Percentiles rank a stretch among this genome's conserved stretches.
phyloP scores from a whole-genome alignment of 2,329 filamentous ascomycete species.

The Pseudonectria foliicola region DNA sequence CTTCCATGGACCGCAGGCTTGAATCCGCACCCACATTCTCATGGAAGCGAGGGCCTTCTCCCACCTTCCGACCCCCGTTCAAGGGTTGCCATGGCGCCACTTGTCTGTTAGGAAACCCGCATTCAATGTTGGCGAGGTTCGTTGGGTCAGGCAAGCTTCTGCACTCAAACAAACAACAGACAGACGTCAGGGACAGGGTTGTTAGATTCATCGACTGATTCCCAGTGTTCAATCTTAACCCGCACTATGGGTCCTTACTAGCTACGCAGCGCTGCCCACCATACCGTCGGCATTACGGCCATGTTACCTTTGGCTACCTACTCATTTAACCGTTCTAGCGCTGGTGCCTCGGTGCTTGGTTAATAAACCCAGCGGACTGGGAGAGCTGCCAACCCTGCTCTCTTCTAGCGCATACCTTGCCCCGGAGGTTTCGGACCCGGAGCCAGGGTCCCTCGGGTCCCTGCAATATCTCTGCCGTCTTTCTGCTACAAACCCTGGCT shows the following conservation, averaged over 20 bases:
- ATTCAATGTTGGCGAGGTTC: neutral
- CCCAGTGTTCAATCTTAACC: too few species aligned
- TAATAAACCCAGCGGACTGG: conserved; percentile 14
- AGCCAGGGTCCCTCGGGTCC: conserved; percentile 7
- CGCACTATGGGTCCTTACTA: too few species aligned
- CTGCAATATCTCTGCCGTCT: conserved; percentile 12
- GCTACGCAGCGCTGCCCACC: too few species aligned
- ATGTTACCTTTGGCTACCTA: conserved; percentile 9
- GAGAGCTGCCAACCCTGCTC: conserved; percentile 10
- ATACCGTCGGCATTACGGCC: conserved; percentile 4
- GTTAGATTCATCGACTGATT: too few species aligned
- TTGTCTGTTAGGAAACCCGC: conserved; percentile 4
- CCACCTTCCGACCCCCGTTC: too few species aligned
- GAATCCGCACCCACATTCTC: too few species aligned
- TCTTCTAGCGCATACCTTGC: conserved; percentile 9
- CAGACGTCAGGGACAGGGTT: neutral
- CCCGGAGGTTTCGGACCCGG: conserved; percentile 7
- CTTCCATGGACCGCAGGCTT: too few species aligned
- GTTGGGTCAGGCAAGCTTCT: neutral
- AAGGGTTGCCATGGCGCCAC: conserved; percentile 2
- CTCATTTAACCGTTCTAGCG: conserved; percentile 13
- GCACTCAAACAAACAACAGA: conserved; percentile 1
- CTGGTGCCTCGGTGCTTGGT: conserved; percentile 11
- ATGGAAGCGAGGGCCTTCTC: too few species aligned
- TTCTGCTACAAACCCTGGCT: neutral